Evolutionary conservation across 2,329 filamentous ascomycete species (phyloP), one percentile per base, ranked within the genome.

Genomic region (Pseudocercospora eumusae): DNA sequence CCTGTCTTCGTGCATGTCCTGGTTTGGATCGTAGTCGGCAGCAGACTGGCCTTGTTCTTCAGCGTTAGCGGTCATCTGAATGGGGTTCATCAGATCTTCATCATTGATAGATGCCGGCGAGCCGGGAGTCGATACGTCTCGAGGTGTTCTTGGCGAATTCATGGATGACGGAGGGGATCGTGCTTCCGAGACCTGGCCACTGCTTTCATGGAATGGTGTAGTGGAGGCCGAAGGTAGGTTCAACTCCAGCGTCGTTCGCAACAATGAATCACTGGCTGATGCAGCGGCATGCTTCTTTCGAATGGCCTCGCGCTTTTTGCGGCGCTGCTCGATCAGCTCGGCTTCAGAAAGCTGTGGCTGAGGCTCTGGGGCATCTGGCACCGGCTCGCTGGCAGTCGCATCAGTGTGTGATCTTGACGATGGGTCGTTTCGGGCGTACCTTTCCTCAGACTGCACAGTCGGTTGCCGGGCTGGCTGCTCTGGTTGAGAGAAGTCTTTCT

Each of bases 11-110:
- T 89, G 83, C 90, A 93, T 95, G 73, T 97, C 93, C 68, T 88
- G 82, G 1, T 88, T 95, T 1, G 93, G 93, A 72, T 96, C 91
- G 74, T 96, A 96, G 75, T 96, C 91, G 62, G 92, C 92, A 50
- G 93, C 93, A n/a, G 92, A 96, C 5, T 91, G 90, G 6, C 89
- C 91, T 70, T 95, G 88, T 50, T 86, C 84, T 65, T 77, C 75
- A 67, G 74, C 54, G 64, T 70, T 62, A 63, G 72, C 62, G 62
- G 72, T 63, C 27, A 64, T 63, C 44, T 70, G 66, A 40, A 68
- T 69, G 25, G 70, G 69, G 47, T 77, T 77, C 40, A 73, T 76
- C 20, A 76, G 65, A 28, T 75, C 74, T 57, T 74, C 76, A 54
- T 79, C 76, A 57, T 80, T 77, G 27, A 76, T 72, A 23, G 79